phyloP scores from a whole-genome alignment of 352 stramenopile genomes.

The Pythium sukuiense region DNA sequence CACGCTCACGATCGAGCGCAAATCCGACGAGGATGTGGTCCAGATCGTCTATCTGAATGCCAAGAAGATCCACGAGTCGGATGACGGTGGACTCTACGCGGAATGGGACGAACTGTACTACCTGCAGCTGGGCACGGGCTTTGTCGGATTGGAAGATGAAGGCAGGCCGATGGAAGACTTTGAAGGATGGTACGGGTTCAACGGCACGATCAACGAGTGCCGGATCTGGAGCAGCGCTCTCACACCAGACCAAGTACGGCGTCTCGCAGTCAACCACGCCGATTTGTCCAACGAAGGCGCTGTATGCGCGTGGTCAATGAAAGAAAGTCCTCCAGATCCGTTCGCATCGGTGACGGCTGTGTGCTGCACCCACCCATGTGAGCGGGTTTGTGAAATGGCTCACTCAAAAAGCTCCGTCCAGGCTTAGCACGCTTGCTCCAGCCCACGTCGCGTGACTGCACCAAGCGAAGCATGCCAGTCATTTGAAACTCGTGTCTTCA shows the following conservation, averaged over 20 bases:
- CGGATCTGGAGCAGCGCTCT: conserved; percentile 5
- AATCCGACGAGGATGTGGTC: neutral
- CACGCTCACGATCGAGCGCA: conserved; percentile 6
- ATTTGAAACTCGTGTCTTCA: neutral
- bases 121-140: conserved; percentile 16
- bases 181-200: conserved; percentile 15
- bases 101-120: conserved; percentile 12
- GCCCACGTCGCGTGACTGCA: no score
- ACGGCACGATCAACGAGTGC: conserved; percentile 12
- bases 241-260: neutral
- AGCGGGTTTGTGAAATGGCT: no score
- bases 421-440: no score
- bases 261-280: neutral
- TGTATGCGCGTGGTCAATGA: neutral
- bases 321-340: neutral
- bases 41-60: conserved; percentile 18
- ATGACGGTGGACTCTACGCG: neutral
- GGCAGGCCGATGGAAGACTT: neutral
- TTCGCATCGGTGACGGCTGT: neutral
- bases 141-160: neutral
- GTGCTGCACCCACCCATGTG: neutral
- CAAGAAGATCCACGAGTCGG: neutral
- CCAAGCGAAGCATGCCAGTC: no score
- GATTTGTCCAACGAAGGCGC: neutral
- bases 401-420: no score